Conservation (phyloP, 1,139 yeast species). For the Cylindricascospora bacillispora region DNA sequence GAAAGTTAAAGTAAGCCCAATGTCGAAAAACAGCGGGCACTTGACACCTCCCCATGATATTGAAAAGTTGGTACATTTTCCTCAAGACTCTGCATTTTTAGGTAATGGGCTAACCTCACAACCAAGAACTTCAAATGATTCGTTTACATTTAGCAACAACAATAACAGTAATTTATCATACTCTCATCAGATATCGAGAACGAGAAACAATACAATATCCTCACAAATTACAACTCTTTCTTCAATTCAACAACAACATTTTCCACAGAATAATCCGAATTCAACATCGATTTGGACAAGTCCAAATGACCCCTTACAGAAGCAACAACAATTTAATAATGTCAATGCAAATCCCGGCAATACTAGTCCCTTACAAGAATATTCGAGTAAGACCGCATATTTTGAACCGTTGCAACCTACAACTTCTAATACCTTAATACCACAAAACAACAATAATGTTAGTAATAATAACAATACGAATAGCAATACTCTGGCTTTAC, state of each 20-base stretch:
- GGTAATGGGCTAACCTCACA: slow-evolving; percentile 7
- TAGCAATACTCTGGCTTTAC: slow-evolving; percentile 11
- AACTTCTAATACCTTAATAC: slow-evolving; percentile 8
- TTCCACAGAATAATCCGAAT: background rate
- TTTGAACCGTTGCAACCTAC: no score
- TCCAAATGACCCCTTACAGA: slow-evolving; percentile 6
- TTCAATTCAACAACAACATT: slow-evolving; percentile 6
- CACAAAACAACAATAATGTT: slow-evolving; percentile 2
- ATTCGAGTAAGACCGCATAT: no score
- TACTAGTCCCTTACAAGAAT: slow-evolving; percentile 14
- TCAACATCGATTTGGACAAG: slow-evolving; percentile 18
- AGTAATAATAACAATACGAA: slow-evolving; percentile 6
- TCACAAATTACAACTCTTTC: slow-evolving; percentile 25
- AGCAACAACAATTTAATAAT: slow-evolving; percentile 5
- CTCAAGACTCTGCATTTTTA: slow-evolving; percentile 13
- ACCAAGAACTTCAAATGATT: slow-evolving; percentile 22
- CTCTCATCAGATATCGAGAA: slow-evolving; percentile 17
- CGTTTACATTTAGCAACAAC: slow-evolving; percentile 13
- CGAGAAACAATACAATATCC: slow-evolving; percentile 24
- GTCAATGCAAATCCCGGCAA: slow-evolving; percentile 5
- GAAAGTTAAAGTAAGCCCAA: background rate
- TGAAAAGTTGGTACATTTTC: slow-evolving; percentile 19
- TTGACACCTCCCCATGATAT: slow-evolving; percentile 19
- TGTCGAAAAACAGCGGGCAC: slow-evolving; percentile 8
- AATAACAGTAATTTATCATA: background rate